Base-by-base conservation (phyloP, 106 monocot species). In the Dioscorea zingiberensis region DNA sequence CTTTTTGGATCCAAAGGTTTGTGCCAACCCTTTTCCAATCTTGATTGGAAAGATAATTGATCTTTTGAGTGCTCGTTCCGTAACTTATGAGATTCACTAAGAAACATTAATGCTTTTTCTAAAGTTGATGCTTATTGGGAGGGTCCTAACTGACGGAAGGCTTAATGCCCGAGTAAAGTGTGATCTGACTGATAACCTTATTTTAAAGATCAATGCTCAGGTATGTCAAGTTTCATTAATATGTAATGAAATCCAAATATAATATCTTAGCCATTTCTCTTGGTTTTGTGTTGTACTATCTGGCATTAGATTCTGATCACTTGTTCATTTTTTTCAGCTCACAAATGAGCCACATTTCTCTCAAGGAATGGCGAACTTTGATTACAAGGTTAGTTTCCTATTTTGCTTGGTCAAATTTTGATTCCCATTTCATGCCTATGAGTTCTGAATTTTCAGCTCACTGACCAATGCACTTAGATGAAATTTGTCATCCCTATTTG, bases 331-430 rank as follows among this genome's bases (percentile, higher is more conserved):
- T 76, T 27, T 17, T 13, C 87, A 99, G 98, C 98, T 93, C 61
- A 89, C 98, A 56, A 86, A 89, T 70, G 98, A 99, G 66, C 82
- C 93, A 47, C 98, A 99, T 83, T 99, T 69, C 66, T 99, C 98
- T 62, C 98, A 99, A 60, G 93, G 98, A n/a, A 99, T 99, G 98
- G 93, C 93, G 80, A 93, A 99, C 80, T 99, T 93, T 61, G 98
- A 99, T 73, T 99, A 93, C 70, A 99, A 99, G 98, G 98, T 99
- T 55, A 57, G 80, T 70, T 44, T 38, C 66, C 54, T 4, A 60
- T 30, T 13, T 24, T 13, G 21, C 21, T 21, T 22, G 60, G 32
- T 54, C 27, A 8, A 69, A 25, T 48, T n/a, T n/a, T n/a, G n/a
- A n/a, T n/a, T n/a, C n/a, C n/a, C n/a, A n/a, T n/a, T n/a, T n/a